Evolutionary conservation across 768 basidiomycete genomes (phyloP).

Genomic region (Astraeus odoratus): DNA sequence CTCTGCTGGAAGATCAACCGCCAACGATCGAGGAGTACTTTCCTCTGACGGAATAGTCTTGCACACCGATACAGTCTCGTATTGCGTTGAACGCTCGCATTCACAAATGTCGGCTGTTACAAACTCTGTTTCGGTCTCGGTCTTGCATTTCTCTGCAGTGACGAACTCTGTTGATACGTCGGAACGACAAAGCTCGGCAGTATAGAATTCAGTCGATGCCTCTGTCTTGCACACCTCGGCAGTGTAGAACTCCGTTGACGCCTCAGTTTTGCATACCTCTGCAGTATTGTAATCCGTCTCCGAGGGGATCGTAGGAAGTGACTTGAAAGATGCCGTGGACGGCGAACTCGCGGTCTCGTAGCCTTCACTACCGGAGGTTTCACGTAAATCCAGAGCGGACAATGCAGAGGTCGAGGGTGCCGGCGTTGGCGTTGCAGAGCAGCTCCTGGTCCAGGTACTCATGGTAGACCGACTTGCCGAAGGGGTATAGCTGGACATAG

Average conservation of each 20-base stretch:
- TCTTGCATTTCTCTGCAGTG: slow-evolving; percentile 35
- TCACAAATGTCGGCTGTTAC: slow-evolving; percentile 41
- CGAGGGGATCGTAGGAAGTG: slow-evolving; percentile 55
- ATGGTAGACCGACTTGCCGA: slow-evolving; percentile 28
- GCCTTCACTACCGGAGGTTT: slow-evolving; percentile 41
- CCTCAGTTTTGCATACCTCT: slow-evolving; percentile 37
- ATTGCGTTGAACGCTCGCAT: slow-evolving; percentile 24
- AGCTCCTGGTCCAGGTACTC: slow-evolving; percentile 28
- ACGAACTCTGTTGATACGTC: slow-evolving; percentile 39
- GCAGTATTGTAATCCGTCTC: slow-evolving; percentile 39
- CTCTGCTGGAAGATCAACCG: slow-evolving; percentile 23
- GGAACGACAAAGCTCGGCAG: slow-evolving; percentile 41
- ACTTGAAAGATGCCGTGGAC: slow-evolving; percentile 46
- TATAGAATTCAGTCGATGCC: slow-evolving; percentile 41
- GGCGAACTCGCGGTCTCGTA: slow-evolving; percentile 41
- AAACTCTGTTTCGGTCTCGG: slow-evolving; percentile 34
- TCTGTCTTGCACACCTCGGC: slow-evolving; percentile 38
- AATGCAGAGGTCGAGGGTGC: slow-evolving; percentile 23
- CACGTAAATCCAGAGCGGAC: slow-evolving; percentile 25
- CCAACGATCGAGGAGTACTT: slow-evolving; percentile 31
- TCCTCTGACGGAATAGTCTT: slow-evolving; percentile 30
- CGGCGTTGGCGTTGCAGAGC: slow-evolving; percentile 25
- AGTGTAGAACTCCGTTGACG: slow-evolving; percentile 42
- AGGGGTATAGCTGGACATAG: slow-evolving; percentile 26
- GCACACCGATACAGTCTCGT: slow-evolving; percentile 41